Evolutionary conservation across 2,329 filamentous ascomycete species (phyloP).

Genomic region (Fusarium concolor): DNA sequence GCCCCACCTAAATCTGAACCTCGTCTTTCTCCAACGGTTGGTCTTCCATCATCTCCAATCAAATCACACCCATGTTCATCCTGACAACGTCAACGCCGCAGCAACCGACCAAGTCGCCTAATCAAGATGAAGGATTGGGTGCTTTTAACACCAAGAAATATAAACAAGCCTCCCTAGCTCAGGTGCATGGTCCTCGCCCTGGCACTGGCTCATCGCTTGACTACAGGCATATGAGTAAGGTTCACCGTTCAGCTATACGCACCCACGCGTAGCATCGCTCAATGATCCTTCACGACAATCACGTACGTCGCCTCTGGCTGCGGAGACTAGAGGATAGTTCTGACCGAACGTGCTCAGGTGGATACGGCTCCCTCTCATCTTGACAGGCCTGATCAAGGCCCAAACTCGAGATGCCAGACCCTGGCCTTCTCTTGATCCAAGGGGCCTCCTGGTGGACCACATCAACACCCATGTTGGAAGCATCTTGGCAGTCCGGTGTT

Average conservation of each 20-base stretch:
- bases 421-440: slow-evolving; percentile 31
- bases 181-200: slow-evolving; percentile 2
- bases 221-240: not conserved
- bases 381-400: slow-evolving; percentile 17
- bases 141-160: slow-evolving; percentile 8
- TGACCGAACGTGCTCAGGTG: slow-evolving; percentile 5
- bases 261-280: not conserved
- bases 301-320: not conserved
- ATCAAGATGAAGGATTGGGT: slow-evolving; percentile 20
- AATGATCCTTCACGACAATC: slow-evolving; percentile 7
- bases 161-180: slow-evolving; percentile 12
- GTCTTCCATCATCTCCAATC: slow-evolving; percentile 29
- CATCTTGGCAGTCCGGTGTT: slow-evolving; percentile 46
- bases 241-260: slow-evolving; percentile 4
- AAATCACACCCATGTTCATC: slow-evolving; percentile 29
- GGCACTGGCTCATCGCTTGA: slow-evolving; percentile 19
- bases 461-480: slow-evolving; percentile 28
- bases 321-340: not conserved
- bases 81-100: slow-evolving; percentile 30
- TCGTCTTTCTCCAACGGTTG: slow-evolving; percentile 33
- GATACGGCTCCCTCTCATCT: slow-evolving; percentile 30
- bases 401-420: slow-evolving; percentile 11
- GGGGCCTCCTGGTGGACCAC: slow-evolving; percentile 42
- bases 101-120: slow-evolving; percentile 20
- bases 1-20: slow-evolving; percentile 37